Base-by-base conservation (phyloP, 495 filamentous ascomycete genomes). In the Aspergillus carlsbadensis region DNA sequence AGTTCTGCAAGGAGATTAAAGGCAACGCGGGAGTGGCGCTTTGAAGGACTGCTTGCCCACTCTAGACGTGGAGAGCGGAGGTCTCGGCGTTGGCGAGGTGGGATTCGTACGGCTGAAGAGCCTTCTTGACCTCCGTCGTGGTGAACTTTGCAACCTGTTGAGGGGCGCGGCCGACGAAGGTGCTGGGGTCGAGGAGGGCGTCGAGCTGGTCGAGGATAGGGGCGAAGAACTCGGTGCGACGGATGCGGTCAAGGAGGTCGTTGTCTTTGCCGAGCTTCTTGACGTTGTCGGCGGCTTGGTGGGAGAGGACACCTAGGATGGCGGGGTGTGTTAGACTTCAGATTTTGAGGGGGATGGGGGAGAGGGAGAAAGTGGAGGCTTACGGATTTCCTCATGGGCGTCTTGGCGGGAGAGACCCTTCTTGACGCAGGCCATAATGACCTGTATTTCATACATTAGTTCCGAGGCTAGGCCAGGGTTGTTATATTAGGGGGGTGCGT, bases 341-440 rank as follows among this genome's bases (percentile, higher is more conserved):
- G 26, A n/a, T n/a, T 29, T 29, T 29, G 26, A 15, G 53, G 18
- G 15, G 15, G 33, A n/a, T 29, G 14, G 20, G 5, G n/a, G 36
- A 2, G 35, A 4, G 10, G 13, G 42, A 18, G 15, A 15, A 13
- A 21, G 22, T 3, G 18, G 14, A 17, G 41, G 69, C 61, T 57
- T 70, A 70, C 78, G 78, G 56, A 98, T 91, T 66, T 91, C 78
- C 75, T 98, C 94, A 69, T 98, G 95, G 3, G 94, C 88, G 21
- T 96, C 89, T 68, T 98, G 94, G 47, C 95, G 80, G 37, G 84
- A 90, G 13, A 79, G 81, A 26, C 91, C 91, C 60, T 87, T 81
- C 56, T 80, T 79, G 36, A 89, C 85, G 46, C 94, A 81, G 65
- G 84, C 84, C 91, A 96, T 96, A 70, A 98, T 90, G 64, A 97